Percentiles rank a stretch among this genome's conserved stretches.
phyloP scores from a whole-genome alignment of 2,329 filamentous ascomycete species.

The Daldinia sp. region DNA sequence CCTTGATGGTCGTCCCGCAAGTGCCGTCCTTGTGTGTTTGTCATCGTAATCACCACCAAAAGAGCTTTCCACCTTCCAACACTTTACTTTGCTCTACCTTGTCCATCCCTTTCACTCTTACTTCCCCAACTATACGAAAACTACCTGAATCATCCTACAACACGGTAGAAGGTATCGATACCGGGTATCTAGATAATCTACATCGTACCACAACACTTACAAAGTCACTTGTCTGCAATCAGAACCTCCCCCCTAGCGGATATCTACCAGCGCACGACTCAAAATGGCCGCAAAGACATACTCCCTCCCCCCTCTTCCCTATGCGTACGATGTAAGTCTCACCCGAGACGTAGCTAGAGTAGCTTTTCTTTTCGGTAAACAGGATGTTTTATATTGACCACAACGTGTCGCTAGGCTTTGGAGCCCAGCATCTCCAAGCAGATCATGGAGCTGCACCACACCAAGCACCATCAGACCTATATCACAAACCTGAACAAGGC shows the following conservation, averaged over 20 bases:
- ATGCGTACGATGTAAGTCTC: constrained; percentile 74
- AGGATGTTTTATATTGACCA: constrained; percentile 22
- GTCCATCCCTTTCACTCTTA: background rate
- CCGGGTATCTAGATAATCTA: background rate
- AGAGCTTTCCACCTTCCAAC: constrained; percentile 16
- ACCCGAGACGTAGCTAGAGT: background rate
- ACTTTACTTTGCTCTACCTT: constrained; percentile 11
- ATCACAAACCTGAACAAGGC: constrained; percentile 80
- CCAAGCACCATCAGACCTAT: constrained; percentile 84
- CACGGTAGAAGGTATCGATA: background rate
- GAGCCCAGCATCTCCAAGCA: constrained; percentile 80
- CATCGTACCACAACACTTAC: background rate
- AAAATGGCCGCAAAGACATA: constrained; percentile 62
- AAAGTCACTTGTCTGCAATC: background rate
- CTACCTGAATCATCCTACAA: background rate
- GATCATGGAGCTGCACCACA: constrained; percentile 86
- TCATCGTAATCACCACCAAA: constrained; percentile 16
- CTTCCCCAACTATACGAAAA: background rate
- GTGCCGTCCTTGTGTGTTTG: constrained; percentile 15
- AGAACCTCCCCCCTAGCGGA: background rate
- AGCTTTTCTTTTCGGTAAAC: background rate
- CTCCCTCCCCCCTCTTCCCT: constrained; percentile 74
- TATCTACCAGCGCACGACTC: constrained; percentile 12
- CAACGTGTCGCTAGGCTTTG: constrained; percentile 64
- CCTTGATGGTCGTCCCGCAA: constrained; percentile 36